Conservation (phyloP, 768 basidiomycete genomes). For the Chalciporus piperatus region DNA sequence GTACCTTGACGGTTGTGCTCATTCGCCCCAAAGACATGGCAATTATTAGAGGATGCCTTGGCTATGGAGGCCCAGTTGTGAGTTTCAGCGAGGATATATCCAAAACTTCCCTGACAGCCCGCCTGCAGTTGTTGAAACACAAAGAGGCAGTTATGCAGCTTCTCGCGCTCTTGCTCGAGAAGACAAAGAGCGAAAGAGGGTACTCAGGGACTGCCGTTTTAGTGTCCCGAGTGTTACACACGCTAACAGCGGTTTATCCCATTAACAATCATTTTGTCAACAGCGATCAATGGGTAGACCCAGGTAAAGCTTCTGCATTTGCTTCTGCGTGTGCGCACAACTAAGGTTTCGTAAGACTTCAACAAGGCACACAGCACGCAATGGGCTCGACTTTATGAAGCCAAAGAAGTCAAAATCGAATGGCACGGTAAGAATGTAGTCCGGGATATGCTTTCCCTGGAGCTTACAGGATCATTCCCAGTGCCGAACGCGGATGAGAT, state of each 20-base stretch:
- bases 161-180: slow-evolving; percentile 64
- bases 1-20: neutral
- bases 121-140: slow-evolving; percentile 63
- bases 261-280: slow-evolving; percentile 81
- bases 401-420: slow-evolving; percentile 76
- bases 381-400: slow-evolving; percentile 81
- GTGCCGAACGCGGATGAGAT: slow-evolving; percentile 56
- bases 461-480: slow-evolving; percentile 45
- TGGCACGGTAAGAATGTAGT: slow-evolving; percentile 68
- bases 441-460: neutral
- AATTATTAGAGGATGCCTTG: slow-evolving; percentile 79
- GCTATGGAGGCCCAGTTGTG: slow-evolving; percentile 65
- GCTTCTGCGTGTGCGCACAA: slow-evolving; percentile 2
- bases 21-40: slow-evolving; percentile 55
- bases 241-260: slow-evolving; percentile 74
- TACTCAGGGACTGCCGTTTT: slow-evolving; percentile 79
- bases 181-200: slow-evolving; percentile 85
- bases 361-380: slow-evolving; percentile 57
- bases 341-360: slow-evolving; percentile 45
- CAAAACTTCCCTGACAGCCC: neutral
- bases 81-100: slow-evolving; percentile 21
- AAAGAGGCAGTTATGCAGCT: slow-evolving; percentile 63
- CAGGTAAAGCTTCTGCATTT: slow-evolving; percentile 46
- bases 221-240: slow-evolving; percentile 70
- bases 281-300: slow-evolving; percentile 70